Conservation (phyloP, 768 basidiomycete genomes). For the Mycena leptocephala region DNA sequence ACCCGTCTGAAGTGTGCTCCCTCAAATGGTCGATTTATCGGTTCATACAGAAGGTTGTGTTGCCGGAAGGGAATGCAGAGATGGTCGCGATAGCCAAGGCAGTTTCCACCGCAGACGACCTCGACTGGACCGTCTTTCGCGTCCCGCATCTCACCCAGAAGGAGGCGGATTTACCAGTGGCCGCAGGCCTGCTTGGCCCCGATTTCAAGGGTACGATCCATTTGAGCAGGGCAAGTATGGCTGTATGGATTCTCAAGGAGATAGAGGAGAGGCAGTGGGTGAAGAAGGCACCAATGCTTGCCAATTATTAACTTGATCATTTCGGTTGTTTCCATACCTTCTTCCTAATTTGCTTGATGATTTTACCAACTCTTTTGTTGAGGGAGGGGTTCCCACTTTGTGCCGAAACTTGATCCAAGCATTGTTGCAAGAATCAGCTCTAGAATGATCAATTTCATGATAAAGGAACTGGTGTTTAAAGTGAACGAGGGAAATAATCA, state of each 20-base stretch:
- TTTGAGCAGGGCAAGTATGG: slow-evolving; percentile 21
- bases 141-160: slow-evolving; percentile 13
- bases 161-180: slow-evolving; percentile 11
- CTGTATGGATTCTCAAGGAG: slow-evolving; percentile 22
- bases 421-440: no score
- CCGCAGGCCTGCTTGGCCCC: slow-evolving; percentile 3
- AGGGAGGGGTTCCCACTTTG: no score
- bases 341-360: no score
- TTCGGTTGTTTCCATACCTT: no score
- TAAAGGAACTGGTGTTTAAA: no score
- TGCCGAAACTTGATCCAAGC: no score
- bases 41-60: background rate
- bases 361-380: no score
- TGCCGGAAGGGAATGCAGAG: slow-evolving; percentile 26
- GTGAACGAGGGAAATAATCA: no score
- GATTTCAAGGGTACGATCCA: slow-evolving; percentile 2
- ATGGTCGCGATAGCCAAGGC: slow-evolving; percentile 21
- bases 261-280: slow-evolving; percentile 23
- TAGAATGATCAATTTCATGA: no score
- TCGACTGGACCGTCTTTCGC: slow-evolving; percentile 28
- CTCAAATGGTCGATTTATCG: background rate
- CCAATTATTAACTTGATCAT: slow-evolving; percentile 8
- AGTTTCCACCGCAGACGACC: slow-evolving; percentile 14
- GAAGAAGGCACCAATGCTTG: slow-evolving; percentile 10
- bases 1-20: slow-evolving; percentile 6